A percentile compares a stretch with the other conserved stretches of the same genome.
These are phyloP conservation scores for Xylariomycetidae sp. DNA, from an alignment of 2,329 filamentous ascomycete genomes.

Conservation along the genomic window DNA sequence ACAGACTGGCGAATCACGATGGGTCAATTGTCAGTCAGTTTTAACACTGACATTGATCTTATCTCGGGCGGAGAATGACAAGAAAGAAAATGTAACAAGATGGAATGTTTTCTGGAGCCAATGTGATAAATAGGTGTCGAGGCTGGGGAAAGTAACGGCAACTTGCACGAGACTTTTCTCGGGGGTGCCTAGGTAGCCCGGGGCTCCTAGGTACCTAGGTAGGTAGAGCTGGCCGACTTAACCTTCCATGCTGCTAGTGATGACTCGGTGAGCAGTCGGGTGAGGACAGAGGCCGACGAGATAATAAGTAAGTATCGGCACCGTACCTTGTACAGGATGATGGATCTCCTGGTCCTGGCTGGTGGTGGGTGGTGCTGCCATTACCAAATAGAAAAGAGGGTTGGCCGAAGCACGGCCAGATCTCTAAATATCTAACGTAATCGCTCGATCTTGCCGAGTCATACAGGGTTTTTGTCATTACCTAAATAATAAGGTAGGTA, in stretches of 20 bases:
- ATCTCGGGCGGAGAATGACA: slow-evolving; percentile 26
- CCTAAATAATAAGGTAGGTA: too few species aligned
- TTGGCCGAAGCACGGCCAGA: slow-evolving; percentile 25
- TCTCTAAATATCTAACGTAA: slow-evolving; percentile 45
- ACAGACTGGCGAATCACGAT: slow-evolving; percentile 20
- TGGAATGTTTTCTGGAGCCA: slow-evolving; percentile 12
- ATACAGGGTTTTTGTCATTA: too few species aligned
- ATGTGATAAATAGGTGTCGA: too few species aligned
- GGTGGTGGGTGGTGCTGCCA: slow-evolving; percentile 26
- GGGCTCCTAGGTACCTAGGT: too few species aligned
- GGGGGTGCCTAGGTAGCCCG: too few species aligned
- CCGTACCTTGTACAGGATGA: slow-evolving; percentile 11
- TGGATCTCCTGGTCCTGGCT: background rate
- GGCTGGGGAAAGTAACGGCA: too few species aligned
- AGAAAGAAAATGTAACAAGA: slow-evolving; percentile 23
- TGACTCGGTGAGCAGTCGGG: too few species aligned
- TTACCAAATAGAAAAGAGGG: slow-evolving; percentile 45
- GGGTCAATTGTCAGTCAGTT: slow-evolving; percentile 24
- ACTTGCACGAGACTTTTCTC: too few species aligned
- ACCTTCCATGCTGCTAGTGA: too few species aligned
- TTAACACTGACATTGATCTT: slow-evolving; percentile 24
- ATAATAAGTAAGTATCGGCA: slow-evolving; percentile 8
- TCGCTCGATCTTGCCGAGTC: slow-evolving; percentile 30
- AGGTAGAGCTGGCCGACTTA: too few species aligned
- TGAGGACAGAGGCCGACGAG: too few species aligned